A percentile compares a stretch with the other conserved stretches of the same genome.
Conservation (phyloP, 331 rosid genomes). For the Quercus lobata region DNA sequence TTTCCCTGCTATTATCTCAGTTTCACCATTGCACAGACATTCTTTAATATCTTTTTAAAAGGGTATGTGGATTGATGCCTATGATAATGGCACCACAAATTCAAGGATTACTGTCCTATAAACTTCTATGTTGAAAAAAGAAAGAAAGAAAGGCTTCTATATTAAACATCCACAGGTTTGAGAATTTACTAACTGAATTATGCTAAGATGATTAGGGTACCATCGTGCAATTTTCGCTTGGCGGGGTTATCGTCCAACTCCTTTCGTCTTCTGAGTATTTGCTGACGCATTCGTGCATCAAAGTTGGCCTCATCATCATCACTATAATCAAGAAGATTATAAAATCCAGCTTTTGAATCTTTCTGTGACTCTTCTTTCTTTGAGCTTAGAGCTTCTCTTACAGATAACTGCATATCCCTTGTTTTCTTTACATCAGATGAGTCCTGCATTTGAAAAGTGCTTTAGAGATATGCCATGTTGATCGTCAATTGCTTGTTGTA, state of each 20-base stretch:
- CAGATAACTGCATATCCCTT: constrained; percentile 73
- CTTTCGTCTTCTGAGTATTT: constrained; percentile 68
- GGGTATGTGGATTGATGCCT: neutral
- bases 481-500: neutral
- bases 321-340: constrained; percentile 32
- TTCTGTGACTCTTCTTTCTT: constrained; percentile 65
- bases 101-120: neutral
- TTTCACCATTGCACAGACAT: neutral
- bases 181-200: constrained; percentile 12
- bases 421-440: constrained; percentile 33
- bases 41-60: neutral
- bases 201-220: constrained; percentile 32
- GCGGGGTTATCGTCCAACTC: constrained; percentile 69
- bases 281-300: constrained; percentile 85
- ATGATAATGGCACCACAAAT: neutral
- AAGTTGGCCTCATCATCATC: constrained; percentile 76
- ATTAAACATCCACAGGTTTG: constrained; percentile 5
- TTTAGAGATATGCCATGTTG: neutral
- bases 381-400: constrained; percentile 70
- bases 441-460: constrained; percentile 35
- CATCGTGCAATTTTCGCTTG: constrained; percentile 53
- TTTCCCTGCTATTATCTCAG: neutral
- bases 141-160: neutral
- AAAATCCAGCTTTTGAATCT: constrained; percentile 38
- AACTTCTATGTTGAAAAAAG: neutral